Conservation (phyloP, 75 land plant species). For the Chamaecyparis obtusa region DNA sequence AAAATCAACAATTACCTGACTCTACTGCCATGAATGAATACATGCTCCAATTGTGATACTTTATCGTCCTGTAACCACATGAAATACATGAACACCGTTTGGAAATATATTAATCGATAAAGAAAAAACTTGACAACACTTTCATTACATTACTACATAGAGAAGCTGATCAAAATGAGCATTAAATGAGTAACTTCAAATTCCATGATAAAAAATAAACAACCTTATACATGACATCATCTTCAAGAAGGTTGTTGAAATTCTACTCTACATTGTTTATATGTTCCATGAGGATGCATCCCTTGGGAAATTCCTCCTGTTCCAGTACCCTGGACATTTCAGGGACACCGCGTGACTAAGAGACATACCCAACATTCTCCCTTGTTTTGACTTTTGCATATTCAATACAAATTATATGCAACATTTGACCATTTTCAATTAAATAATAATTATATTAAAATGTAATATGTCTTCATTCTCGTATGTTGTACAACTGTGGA, state of each 20-base stretch:
- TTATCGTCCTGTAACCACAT: conserved; percentile 71
- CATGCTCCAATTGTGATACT: conserved; percentile 91
- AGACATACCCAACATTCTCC: no score
- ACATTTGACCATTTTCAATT: no score
- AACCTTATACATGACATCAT: background rate
- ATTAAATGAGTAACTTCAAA: background rate
- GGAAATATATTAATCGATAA: background rate
- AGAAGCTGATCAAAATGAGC: background rate
- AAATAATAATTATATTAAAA: no score
- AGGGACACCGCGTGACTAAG: no score
- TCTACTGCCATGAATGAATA: conserved; percentile 91
- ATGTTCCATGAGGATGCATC: no score
- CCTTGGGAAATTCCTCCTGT: no score
- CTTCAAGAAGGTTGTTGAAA: background rate
- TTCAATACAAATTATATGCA: no score
- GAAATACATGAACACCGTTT: background rate
- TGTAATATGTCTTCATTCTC: no score
- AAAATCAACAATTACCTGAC: conserved; percentile 53
- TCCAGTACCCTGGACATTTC: no score
- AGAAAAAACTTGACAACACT: background rate
- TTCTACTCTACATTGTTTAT: background rate
- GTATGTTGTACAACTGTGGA: no score
- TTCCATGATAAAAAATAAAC: background rate
- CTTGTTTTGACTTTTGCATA: no score
- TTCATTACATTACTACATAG: background rate